Conservation (phyloP, 2,329 filamentous ascomycete species). For the Beauveria asiatica region DNA sequence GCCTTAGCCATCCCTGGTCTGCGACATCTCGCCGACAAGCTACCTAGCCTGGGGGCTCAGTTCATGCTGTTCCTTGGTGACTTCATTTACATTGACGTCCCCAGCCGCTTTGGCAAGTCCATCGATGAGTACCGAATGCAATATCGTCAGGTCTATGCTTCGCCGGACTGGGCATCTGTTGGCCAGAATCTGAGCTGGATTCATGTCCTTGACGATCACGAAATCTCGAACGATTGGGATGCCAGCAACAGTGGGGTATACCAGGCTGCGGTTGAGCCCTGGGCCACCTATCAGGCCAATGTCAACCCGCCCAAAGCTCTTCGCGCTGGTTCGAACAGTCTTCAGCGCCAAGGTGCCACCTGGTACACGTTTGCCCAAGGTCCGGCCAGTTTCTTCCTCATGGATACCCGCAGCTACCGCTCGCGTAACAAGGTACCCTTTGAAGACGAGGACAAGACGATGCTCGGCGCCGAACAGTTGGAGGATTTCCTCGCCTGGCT, state of each 20-base stretch:
- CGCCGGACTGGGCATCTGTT: constrained; percentile 77
- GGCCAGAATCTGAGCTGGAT: constrained; percentile 87
- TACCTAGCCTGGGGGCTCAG: constrained; percentile 65
- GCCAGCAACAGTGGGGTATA: constrained; percentile 75
- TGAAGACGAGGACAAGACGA: constrained; percentile 63
- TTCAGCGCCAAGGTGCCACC: constrained; percentile 48
- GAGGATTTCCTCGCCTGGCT: constrained; percentile 74
- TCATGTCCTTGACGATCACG: constrained; percentile 92
- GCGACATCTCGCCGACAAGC: constrained; percentile 61
- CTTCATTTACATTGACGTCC: constrained; percentile 88
- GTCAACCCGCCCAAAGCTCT: constrained; percentile 70
- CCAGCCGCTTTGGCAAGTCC: constrained; percentile 63
- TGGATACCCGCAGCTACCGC: constrained; percentile 85
- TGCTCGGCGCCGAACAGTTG: constrained; percentile 76
- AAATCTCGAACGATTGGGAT: constrained; percentile 92
- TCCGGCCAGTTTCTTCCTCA: constrained; percentile 86
- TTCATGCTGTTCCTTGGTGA: constrained; percentile 79
- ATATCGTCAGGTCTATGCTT: constrained; percentile 92
- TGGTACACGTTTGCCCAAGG: constrained; percentile 89
- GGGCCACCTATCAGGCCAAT: constrained; percentile 74
- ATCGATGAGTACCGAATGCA: constrained; percentile 76
- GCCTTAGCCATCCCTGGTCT: constrained; percentile 76
- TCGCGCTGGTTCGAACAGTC: constrained; percentile 32
- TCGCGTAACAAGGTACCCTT: constrained; percentile 55
- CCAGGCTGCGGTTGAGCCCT: constrained; percentile 71